A percentile compares a stretch with the other conserved stretches of the same genome.
phyloP scores from a whole-genome alignment of 2,329 filamentous ascomycete genomes.

The Torrubiella hemipterigena region DNA sequence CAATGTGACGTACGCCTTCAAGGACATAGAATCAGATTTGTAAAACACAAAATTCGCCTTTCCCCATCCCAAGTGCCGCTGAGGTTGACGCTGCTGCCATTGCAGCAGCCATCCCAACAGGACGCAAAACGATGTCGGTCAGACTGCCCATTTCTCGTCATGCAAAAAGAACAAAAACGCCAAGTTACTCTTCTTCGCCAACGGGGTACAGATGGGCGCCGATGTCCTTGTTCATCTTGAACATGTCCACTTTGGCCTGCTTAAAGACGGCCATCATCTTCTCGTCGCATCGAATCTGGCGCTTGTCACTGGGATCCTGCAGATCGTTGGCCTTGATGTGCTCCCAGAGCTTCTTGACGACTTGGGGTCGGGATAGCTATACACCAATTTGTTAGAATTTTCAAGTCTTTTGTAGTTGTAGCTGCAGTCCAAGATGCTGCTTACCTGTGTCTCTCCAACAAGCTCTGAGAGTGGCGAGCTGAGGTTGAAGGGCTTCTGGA shows the following conservation, averaged over 20 bases:
- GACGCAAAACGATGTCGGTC: no score
- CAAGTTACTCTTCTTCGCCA: constrained; percentile 46
- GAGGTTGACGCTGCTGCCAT: no score
- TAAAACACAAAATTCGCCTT: no score
- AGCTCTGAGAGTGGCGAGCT: constrained; percentile 58
- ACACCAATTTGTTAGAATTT: neutral
- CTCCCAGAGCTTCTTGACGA: constrained; percentile 92
- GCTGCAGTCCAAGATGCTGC: constrained; percentile 11
- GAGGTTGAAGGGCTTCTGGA: constrained; percentile 76
- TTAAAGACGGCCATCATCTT: constrained; percentile 89
- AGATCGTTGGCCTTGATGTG: constrained; percentile 84
- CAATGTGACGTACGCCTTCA: no score
- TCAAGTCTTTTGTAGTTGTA: neutral
- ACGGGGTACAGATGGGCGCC: constrained; percentile 80
- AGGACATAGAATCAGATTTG: no score
- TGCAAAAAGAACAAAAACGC: no score
- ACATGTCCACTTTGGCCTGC: constrained; percentile 88
- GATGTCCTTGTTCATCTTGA: constrained; percentile 96
- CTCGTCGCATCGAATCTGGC: constrained; percentile 88
- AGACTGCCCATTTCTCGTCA: no score
- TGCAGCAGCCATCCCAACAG: no score
- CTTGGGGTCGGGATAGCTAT: constrained; percentile 83
- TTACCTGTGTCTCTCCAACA: constrained; percentile 55
- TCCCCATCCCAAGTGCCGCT: no score
- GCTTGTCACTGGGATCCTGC: constrained; percentile 83